Evolutionary conservation across 257 asterid species (phyloP).

Genomic region (Fraxinus excelsior): DNA sequence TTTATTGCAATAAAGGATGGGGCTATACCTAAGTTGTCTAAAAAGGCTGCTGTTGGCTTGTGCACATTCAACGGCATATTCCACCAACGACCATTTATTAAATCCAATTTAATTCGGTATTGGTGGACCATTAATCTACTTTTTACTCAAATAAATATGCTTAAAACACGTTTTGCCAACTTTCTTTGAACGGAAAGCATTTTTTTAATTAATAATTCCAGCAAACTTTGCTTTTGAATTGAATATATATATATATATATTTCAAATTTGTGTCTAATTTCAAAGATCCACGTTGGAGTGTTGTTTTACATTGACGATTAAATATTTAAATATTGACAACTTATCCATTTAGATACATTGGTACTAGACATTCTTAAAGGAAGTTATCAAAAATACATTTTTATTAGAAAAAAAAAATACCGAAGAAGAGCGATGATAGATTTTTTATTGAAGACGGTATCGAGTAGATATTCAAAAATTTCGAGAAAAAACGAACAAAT

Average conservation of each 20-base stretch:
- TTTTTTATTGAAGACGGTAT: no score
- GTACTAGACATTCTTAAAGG: no score
- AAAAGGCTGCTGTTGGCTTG: background rate
- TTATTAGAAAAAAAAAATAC: no score
- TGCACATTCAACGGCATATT: conserved; percentile 8
- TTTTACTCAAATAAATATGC: background rate
- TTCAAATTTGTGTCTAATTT: background rate
- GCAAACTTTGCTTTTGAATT: background rate
- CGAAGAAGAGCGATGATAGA: no score
- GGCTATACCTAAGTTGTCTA: background rate
- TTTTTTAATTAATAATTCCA: background rate
- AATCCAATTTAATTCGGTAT: no score
- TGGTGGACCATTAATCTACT: background rate
- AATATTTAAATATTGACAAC: background rate
- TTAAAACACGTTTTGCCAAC: background rate
- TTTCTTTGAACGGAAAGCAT: background rate
- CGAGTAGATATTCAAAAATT: background rate
- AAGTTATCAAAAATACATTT: no score
- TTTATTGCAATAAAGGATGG: background rate
- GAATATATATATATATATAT: no score
- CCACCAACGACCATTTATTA: background rate
- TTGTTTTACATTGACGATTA: background rate
- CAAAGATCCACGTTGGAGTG: background rate
- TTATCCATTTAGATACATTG: background rate
- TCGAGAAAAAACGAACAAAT: no score